Evolutionary conservation across 148 eudicot species (phyloP).

Genomic region (Suaeda aralocaspica): DNA sequence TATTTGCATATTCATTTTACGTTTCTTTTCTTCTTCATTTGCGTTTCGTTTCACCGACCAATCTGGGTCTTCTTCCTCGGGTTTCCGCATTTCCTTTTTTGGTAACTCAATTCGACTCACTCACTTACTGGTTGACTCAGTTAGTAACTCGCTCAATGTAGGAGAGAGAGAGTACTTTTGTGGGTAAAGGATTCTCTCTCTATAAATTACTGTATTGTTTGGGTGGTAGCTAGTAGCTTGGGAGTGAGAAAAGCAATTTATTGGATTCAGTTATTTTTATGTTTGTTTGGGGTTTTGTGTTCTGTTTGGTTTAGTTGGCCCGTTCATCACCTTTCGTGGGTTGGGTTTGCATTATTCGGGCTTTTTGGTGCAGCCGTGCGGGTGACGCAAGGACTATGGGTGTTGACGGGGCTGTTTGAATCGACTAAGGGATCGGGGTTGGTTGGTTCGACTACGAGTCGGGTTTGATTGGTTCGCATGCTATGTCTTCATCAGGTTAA

Average conservation of each 20-base stretch:
- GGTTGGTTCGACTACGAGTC: too few species aligned
- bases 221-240: not conserved
- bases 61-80: not conserved
- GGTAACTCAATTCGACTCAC: not conserved
- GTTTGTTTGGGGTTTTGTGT: too few species aligned
- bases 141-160: not conserved
- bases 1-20: slow-evolving; percentile 26
- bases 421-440: too few species aligned
- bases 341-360: too few species aligned
- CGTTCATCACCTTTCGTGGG: too few species aligned
- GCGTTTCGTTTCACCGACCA: not conserved
- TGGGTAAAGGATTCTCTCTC: not conserved
- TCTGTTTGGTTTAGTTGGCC: too few species aligned
- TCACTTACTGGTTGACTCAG: not conserved
- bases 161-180: not conserved
- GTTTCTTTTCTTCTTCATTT: not conserved
- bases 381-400: too few species aligned
- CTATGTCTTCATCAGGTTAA: too few species aligned
- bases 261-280: too few species aligned
- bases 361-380: too few species aligned
- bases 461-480: too few species aligned
- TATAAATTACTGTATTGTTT: not conserved
- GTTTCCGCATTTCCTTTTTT: slow-evolving; percentile 6
- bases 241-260: slow-evolving; percentile 5
- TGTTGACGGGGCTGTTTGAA: too few species aligned